A percentile compares a stretch with the other conserved stretches of the same genome.
phyloP scores from a whole-genome alignment of 1,284 basidiomycete genomes.

The Cutaneotrichosporon mucoides region DNA sequence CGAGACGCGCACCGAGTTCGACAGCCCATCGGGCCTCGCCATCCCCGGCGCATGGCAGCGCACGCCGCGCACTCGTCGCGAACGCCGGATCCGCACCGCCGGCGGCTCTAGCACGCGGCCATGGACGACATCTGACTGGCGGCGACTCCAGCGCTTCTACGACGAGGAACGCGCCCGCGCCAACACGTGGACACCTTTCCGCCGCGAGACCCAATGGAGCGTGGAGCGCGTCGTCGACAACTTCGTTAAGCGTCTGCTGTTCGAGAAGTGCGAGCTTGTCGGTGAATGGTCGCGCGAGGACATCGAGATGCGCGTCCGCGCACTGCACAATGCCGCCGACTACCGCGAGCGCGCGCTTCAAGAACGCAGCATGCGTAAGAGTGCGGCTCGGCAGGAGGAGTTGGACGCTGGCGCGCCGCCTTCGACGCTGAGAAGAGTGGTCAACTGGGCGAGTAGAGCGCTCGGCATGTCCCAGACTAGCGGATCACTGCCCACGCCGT shows the following conservation, averaged over 20 bases:
- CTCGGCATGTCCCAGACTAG: not conserved
- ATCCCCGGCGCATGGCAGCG: constrained; percentile 27
- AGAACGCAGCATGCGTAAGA: not conserved
- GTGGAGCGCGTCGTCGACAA: constrained; percentile 6
- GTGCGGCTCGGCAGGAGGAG: not conserved
- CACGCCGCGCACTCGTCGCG: not conserved
- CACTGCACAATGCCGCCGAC: not conserved
- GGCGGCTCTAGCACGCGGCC: not conserved
- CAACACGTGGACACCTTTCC: constrained; percentile 5
- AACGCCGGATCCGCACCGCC: not conserved
- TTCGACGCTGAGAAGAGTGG: constrained; percentile 10
- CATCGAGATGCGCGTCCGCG: constrained; percentile 6
- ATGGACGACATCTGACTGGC: constrained; percentile 42
- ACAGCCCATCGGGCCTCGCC: not conserved
- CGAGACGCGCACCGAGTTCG: not conserved
- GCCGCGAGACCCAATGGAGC: constrained; percentile 4
- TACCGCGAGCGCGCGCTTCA: not conserved
- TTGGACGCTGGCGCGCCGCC: not conserved
- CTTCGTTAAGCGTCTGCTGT: constrained; percentile 1
- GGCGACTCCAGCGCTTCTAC: constrained; percentile 33
- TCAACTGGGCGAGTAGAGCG: constrained; percentile 7
- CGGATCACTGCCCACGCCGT: not conserved
- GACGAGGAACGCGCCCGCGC: constrained; percentile 23
- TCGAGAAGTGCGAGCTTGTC: constrained; percentile 5
- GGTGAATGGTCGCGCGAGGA: constrained; percentile 11